Conservation (phyloP, 1,284 basidiomycete genomes). For the Earliella scabrosa region DNA sequence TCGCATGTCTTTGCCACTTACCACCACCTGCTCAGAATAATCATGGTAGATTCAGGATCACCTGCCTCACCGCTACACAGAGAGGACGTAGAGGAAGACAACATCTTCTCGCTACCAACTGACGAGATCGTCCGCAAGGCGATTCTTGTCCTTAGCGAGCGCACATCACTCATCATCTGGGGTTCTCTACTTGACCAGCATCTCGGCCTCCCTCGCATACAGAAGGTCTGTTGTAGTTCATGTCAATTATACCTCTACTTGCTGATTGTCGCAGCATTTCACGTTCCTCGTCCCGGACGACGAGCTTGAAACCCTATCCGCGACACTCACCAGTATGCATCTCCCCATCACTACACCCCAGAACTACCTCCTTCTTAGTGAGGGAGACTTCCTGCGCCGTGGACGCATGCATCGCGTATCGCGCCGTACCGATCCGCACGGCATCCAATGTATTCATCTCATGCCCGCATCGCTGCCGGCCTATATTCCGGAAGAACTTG, state of each 20-base stretch:
- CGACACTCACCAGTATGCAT: constrained; percentile 22
- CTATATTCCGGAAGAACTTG: constrained; percentile 14
- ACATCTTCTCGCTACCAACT: not conserved
- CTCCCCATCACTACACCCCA: constrained; percentile 27
- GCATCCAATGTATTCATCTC: constrained; percentile 26
- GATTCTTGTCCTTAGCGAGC: constrained; percentile 26
- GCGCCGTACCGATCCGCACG: constrained; percentile 5
- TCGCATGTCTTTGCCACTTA: too few relatives aligned
- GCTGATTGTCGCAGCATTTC: constrained; percentile 24
- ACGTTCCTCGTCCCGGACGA: constrained; percentile 32
- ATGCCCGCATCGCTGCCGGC: constrained; percentile 31
- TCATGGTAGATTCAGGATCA: too few relatives aligned
- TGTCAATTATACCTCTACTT: not conserved
- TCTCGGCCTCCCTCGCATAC: constrained; percentile 32
- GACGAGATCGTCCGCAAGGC: constrained; percentile 31
- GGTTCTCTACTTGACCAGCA: constrained; percentile 28
- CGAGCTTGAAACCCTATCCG: constrained; percentile 28
- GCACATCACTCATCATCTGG: constrained; percentile 36
- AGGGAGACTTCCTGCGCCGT: constrained; percentile 31
- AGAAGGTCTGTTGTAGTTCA: constrained; percentile 24
- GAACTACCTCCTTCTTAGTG: constrained; percentile 16
- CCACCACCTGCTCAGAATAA: too few relatives aligned
- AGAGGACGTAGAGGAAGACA: too few relatives aligned
- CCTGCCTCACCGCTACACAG: too few relatives aligned
- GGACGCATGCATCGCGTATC: constrained; percentile 31